A percentile compares a stretch with the other conserved stretches of the same genome.
These are phyloP conservation scores for Perkinsus olseni DNA, from an alignment of 169 alveolate species.

Conservation along the genomic window DNA sequence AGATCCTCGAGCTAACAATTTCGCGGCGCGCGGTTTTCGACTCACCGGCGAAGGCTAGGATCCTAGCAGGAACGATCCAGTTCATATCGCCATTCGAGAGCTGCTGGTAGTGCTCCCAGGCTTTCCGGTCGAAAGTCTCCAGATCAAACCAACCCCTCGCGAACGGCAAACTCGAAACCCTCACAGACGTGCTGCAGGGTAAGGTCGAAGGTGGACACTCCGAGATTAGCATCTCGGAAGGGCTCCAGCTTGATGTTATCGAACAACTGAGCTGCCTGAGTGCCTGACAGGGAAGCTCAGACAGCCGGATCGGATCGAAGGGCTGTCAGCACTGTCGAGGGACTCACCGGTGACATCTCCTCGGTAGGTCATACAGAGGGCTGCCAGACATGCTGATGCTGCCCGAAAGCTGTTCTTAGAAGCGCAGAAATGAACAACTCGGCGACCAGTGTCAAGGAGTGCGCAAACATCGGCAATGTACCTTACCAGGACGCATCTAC, in stretches of 20 bases:
- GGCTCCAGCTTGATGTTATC: conserved; percentile 26
- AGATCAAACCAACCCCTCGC: conserved; percentile 67
- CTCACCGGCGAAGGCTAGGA: conserved; percentile 60
- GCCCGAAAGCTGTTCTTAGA: background rate
- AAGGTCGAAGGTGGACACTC: conserved; percentile 27
- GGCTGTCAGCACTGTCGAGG: too few species aligned
- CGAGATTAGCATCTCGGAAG: conserved; percentile 45
- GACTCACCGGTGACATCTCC: background rate
- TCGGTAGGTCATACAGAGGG: background rate
- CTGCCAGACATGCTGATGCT: background rate
- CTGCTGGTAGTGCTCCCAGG: conserved; percentile 70
- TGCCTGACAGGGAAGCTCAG: background rate
- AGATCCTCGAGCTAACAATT: background rate
- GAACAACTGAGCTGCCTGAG: background rate
- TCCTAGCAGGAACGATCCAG: conserved; percentile 76
- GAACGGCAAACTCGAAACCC: conserved; percentile 74
- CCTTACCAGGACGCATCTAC: background rate
- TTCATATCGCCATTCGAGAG: conserved; percentile 81
- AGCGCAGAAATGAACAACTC: background rate
- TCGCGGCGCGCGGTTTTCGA: background rate
- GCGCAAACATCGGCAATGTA: background rate
- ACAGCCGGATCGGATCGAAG: too few species aligned
- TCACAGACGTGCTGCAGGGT: conserved; percentile 57
- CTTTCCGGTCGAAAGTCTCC: conserved; percentile 58
- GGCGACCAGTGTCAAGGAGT: background rate